Evolutionary conservation across 2,329 filamentous ascomycete species (phyloP).

Genomic region (Thielaviopsis cerberus): DNA sequence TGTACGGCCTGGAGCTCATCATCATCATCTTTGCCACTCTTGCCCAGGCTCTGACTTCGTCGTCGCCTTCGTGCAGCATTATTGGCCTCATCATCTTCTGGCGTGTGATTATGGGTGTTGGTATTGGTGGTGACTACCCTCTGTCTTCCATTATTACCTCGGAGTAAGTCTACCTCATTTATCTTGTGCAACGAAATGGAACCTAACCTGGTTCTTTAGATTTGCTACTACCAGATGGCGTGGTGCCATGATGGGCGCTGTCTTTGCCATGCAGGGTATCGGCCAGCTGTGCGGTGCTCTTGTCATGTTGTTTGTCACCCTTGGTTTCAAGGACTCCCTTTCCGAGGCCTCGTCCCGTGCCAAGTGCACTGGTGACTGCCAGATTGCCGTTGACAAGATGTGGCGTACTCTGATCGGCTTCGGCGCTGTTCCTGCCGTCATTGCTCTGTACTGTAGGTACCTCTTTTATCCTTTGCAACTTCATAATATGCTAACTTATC

Average conservation of each 20-base stretch:
- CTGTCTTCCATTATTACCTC: conserved; percentile 70
- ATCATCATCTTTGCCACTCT: conserved; percentile 64
- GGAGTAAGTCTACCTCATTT: conserved; percentile 31
- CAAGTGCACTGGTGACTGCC: conserved; percentile 30
- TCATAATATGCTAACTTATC: background rate
- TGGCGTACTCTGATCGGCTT: conserved; percentile 69
- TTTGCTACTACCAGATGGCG: conserved; percentile 69
- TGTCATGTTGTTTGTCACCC: conserved; percentile 55
- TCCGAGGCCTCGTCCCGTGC: conserved; percentile 29
- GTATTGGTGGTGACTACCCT: conserved; percentile 46
- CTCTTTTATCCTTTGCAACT: background rate
- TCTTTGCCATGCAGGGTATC: conserved; percentile 76
- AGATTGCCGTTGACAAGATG: conserved; percentile 55
- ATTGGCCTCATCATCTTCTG: conserved; percentile 59
- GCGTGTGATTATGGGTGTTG: conserved; percentile 50
- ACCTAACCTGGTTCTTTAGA: conserved; percentile 12
- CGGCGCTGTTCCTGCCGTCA: conserved; percentile 59
- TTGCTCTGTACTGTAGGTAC: conserved; percentile 52
- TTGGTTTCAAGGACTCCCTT: conserved; percentile 50
- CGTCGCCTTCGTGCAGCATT: conserved; percentile 43
- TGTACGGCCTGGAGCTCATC: conserved; percentile 60
- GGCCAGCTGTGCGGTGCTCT: conserved; percentile 62
- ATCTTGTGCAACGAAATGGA: background rate
- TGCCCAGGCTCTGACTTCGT: conserved; percentile 47
- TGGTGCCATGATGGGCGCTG: conserved; percentile 71